Evolutionary conservation across 1,284 basidiomycete genomes (phyloP).

Genomic region (Cryptococcus deneoformans): DNA sequence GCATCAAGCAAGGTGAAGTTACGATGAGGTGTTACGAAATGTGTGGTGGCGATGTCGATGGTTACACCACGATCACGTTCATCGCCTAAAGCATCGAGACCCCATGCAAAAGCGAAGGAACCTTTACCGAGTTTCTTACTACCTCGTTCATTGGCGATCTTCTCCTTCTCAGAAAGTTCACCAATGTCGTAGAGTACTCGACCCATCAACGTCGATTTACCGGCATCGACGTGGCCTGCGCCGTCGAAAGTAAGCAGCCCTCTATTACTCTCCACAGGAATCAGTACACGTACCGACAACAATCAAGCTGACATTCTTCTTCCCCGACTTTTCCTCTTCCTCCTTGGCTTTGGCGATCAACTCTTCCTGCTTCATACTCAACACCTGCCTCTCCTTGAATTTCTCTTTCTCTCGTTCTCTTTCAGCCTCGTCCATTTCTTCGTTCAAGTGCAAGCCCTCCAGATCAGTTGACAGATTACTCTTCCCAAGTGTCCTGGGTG

Average conservation of each 20-base stretch:
- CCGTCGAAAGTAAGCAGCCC: background rate
- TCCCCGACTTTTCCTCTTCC: conserved; percentile 57
- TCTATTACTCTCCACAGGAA: background rate
- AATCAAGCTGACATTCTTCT: conserved; percentile 77
- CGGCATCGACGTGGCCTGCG: conserved; percentile 94
- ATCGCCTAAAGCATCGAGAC: conserved; percentile 87
- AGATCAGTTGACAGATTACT: conserved; percentile 58
- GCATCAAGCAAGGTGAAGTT: conserved; percentile 92
- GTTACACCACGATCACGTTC: conserved; percentile 95
- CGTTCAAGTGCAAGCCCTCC: conserved; percentile 65
- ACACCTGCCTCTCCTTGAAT: conserved; percentile 54
- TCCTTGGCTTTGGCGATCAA: conserved; percentile 77
- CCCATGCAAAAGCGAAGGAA: conserved; percentile 98
- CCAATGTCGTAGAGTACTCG: conserved; percentile 90
- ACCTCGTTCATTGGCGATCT: conserved; percentile 82
- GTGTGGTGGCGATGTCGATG: conserved; percentile 92
- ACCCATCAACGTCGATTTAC: conserved; percentile 98
- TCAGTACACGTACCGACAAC: conserved; percentile 71
- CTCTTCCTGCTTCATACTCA: conserved; percentile 75
- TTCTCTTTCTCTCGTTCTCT: conserved; percentile 55
- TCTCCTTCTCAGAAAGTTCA: conserved; percentile 77
- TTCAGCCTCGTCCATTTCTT: conserved; percentile 50
- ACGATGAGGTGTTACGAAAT: conserved; percentile 70
- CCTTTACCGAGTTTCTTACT: conserved; percentile 87
- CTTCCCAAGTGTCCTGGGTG: conserved; percentile 46